Evolutionary conservation across 768 basidiomycete genomes (phyloP).

Genomic region (Mrakia frigida): DNA sequence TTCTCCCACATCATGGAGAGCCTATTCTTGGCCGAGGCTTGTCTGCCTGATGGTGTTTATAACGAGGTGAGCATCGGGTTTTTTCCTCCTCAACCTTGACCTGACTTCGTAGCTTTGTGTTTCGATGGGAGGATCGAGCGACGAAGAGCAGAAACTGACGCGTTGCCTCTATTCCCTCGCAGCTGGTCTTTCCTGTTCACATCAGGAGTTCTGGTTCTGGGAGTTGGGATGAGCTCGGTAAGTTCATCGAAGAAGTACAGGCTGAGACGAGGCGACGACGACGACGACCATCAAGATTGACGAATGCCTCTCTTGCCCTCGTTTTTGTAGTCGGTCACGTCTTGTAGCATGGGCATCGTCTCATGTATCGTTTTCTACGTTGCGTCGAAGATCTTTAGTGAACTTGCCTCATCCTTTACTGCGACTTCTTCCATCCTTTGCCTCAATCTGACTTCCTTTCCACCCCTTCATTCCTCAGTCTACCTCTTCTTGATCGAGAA

Average conservation of each 20-base stretch:
- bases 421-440: neutral
- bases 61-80: slow-evolving; percentile 3
- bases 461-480: neutral
- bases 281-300: neutral
- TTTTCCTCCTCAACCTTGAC: no score
- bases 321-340: no score
- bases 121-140: neutral
- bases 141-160: neutral
- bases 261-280: neutral
- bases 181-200: neutral
- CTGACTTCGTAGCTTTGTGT: no score
- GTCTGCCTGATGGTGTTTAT: slow-evolving; percentile 21
- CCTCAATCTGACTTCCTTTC: neutral
- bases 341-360: neutral
- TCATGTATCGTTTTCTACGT: slow-evolving; percentile 21
- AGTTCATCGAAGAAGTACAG: neutral
- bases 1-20: slow-evolving; percentile 11
- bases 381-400: slow-evolving; percentile 22
- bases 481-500: slow-evolving; percentile 32
- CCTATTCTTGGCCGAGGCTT: slow-evolving; percentile 20
- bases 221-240: neutral
- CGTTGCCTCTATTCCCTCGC: neutral
- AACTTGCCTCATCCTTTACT: neutral
- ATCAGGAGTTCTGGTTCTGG: neutral
- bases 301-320: neutral